A percentile compares a stretch with the other conserved stretches of the same genome.
Evolutionary conservation across 2,329 filamentous ascomycete species (phyloP).

Genomic region (Dactylellina leptospora): DNA sequence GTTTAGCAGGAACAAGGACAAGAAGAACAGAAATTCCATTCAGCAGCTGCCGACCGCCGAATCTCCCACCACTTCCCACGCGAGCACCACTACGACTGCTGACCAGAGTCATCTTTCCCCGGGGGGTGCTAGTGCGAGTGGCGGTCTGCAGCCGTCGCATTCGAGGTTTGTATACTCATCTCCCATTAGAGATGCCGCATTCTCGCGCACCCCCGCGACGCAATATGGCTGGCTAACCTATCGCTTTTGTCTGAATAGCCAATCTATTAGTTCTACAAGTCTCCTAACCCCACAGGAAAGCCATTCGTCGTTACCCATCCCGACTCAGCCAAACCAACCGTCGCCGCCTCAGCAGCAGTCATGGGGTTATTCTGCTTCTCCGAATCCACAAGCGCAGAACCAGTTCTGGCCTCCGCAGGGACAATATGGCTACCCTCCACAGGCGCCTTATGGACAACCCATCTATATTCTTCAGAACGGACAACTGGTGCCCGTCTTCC

Average conservation of each 20-base stretch:
- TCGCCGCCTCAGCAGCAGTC: slow-evolving; percentile 22
- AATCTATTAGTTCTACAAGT: slow-evolving; percentile 22
- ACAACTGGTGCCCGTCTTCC: slow-evolving; percentile 39
- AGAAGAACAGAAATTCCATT: slow-evolving; percentile 49
- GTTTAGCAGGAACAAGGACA: slow-evolving; percentile 47
- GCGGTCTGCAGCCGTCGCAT: slow-evolving; percentile 27
- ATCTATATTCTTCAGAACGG: slow-evolving; percentile 45
- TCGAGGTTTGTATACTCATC: slow-evolving; percentile 2
- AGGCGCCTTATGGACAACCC: slow-evolving; percentile 36
- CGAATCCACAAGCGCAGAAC: slow-evolving; percentile 22
- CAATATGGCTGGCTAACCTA: no score
- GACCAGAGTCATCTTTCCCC: slow-evolving; percentile 17
- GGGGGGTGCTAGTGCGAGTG: slow-evolving; percentile 2
- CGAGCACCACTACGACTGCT: slow-evolving; percentile 16
- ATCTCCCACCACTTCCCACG: neutral
- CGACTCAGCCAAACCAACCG: slow-evolving; percentile 6
- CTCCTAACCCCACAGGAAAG: slow-evolving; percentile 28
- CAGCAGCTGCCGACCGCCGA: slow-evolving; percentile 4
- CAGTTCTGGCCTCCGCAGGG: slow-evolving; percentile 42
- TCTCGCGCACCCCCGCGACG: no score
- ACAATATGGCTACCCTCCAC: slow-evolving; percentile 39
- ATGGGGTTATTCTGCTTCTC: slow-evolving; percentile 35
- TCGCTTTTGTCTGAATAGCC: no score
- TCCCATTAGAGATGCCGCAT: no score
- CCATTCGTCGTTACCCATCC: slow-evolving; percentile 3